phyloP scores from a whole-genome alignment of 768 basidiomycete species.

The Panaeolus cyanescens region DNA sequence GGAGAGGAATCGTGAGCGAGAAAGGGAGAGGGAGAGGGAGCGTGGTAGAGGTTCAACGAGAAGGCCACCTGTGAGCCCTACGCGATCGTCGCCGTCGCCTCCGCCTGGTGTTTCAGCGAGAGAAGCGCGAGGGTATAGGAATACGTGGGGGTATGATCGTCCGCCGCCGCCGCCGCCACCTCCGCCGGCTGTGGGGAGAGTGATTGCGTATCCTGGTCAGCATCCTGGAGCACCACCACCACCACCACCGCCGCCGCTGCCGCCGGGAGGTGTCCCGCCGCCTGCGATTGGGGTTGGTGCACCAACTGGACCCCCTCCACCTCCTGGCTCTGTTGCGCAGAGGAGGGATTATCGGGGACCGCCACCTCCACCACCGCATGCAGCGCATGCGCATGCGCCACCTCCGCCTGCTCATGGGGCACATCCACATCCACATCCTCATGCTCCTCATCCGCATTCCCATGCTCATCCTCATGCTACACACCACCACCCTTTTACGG shows the following conservation, averaged over 20 bases:
- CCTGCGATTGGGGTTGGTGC: too few species aligned
- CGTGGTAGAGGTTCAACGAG: neutral
- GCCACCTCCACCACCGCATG: neutral
- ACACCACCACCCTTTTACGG: neutral
- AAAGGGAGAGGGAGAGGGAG: neutral
- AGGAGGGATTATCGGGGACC: neutral
- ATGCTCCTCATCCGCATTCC: neutral
- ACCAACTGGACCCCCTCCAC: neutral
- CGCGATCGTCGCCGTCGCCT: neutral
- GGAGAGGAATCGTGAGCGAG: neutral
- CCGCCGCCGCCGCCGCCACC: neutral
- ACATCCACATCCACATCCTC: neutral
- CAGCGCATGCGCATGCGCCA: neutral
- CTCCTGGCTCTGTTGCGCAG: neutral
- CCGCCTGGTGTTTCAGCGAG: neutral
- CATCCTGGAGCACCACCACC: neutral
- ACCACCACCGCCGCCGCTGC: neutral
- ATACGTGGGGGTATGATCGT: neutral
- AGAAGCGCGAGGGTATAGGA: neutral
- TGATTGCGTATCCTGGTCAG: neutral
- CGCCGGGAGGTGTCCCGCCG: neutral
- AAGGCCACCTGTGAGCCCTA: neutral
- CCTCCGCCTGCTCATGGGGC: neutral
- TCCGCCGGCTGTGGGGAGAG: too few species aligned
- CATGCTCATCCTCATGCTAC: neutral